A percentile compares a stretch with the other conserved stretches of the same genome.
phyloP scores from a whole-genome alignment of 306 rosid species.

The Quercus variabilis region DNA sequence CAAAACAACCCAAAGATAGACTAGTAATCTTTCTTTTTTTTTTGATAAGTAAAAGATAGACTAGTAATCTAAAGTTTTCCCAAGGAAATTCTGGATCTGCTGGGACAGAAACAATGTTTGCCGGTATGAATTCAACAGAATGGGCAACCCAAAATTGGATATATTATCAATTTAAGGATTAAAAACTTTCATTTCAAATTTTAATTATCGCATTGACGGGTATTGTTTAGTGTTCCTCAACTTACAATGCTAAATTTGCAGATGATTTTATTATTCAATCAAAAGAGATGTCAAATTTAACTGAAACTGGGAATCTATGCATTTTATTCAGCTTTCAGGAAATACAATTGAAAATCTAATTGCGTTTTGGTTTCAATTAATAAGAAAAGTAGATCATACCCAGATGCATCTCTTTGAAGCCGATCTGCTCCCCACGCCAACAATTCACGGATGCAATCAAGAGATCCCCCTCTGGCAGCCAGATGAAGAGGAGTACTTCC shows the following conservation, averaged over 20 bases:
- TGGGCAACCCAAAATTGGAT: not conserved
- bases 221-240: not conserved
- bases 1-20: not conserved
- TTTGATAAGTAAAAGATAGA: not conserved
- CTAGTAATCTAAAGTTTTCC: not conserved
- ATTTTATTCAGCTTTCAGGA: not conserved
- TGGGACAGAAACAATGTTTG: not conserved
- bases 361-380: not conserved
- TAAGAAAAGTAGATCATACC: conserved; percentile 43
- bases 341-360: not conserved
- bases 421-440: conserved; percentile 99
- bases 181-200: not conserved
- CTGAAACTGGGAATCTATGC: not conserved
- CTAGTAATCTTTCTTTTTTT: not conserved
- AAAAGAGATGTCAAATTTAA: too few species aligned
- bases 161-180: not conserved
- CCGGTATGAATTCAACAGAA: not conserved
- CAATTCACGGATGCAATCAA: conserved; percentile 79
- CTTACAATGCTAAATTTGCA: not conserved
- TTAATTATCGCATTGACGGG: not conserved
- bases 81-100: not conserved
- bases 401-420: conserved; percentile 81
- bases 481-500: conserved; percentile 97
- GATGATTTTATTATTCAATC: not conserved
- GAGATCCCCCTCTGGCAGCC: conserved; percentile 94